These are phyloP conservation scores for Cyberlindnera nakhonratchasimensis DNA, from an alignment of 805 yeast genomes.

Conservation along the genomic window DNA sequence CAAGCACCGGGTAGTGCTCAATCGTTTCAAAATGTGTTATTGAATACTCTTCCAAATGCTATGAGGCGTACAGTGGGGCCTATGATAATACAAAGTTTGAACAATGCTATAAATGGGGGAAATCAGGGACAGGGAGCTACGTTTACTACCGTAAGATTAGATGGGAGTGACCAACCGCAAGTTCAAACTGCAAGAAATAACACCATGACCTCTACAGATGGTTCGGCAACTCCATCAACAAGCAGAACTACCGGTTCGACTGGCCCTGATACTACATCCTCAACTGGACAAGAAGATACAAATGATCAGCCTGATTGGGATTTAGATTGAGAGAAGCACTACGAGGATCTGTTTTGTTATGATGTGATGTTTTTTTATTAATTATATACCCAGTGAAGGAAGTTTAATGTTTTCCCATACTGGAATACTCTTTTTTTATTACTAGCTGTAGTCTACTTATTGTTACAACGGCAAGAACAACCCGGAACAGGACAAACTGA, in stretches of 20 bases:
- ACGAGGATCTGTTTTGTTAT: not conserved
- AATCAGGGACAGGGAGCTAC: slow-evolving; percentile 14
- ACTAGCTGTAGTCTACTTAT: slow-evolving; percentile 29
- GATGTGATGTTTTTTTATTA: not conserved
- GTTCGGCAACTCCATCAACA: not conserved
- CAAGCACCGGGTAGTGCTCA: slow-evolving; percentile 1
- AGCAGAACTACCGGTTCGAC: not conserved
- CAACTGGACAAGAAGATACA: not conserved
- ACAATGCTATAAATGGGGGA: slow-evolving; percentile 15
- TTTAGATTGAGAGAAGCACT: not conserved
- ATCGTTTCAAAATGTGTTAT: slow-evolving; percentile 9
- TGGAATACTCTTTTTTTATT: too few relatives aligned
- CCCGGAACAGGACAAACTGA: slow-evolving; percentile 92
- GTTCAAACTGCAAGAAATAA: not conserved
- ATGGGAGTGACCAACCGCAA: not conserved
- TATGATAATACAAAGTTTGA: slow-evolving; percentile 12
- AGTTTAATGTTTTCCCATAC: too few relatives aligned
- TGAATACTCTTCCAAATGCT: slow-evolving; percentile 11
- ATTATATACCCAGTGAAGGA: not conserved
- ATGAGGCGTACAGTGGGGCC: slow-evolving; percentile 17
- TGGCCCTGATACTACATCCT: not conserved
- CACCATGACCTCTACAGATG: too few relatives aligned
- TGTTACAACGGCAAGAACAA: slow-evolving; percentile 80
- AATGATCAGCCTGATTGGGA: slow-evolving; percentile 3
- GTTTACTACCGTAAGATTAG: slow-evolving; percentile 11